Evolutionary conservation across 345 rosid species (phyloP).

Genomic region (Draba incana): DNA sequence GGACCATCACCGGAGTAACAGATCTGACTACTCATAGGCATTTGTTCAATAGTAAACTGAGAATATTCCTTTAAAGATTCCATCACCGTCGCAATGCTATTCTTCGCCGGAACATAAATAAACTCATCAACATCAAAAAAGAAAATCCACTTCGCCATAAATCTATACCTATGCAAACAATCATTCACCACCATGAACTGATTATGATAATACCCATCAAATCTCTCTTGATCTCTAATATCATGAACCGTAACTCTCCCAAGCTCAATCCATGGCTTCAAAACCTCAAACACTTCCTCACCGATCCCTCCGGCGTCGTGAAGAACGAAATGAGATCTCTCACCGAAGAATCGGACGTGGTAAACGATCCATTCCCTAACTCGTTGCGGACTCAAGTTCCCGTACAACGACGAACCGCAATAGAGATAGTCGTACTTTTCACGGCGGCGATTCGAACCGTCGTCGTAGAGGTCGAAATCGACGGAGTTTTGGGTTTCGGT

Average conservation of each 20-base stretch:
- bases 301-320: conserved; percentile 89
- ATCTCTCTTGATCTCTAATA: conserved; percentile 75
- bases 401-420: conserved; percentile 84
- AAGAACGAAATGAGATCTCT: conserved; percentile 75
- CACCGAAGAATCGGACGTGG: conserved; percentile 77
- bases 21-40: conserved; percentile 81
- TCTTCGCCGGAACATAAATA: conserved; percentile 56
- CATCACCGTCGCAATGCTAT: conserved; percentile 60
- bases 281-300: conserved; percentile 72
- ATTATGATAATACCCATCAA: conserved; percentile 91
- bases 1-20: conserved; percentile 65
- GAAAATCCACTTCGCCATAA: conserved; percentile 80
- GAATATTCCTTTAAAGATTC: conserved; percentile 61
- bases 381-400: conserved; percentile 75
- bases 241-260: conserved; percentile 83
- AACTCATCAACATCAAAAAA: conserved; percentile 92
- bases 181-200: conserved; percentile 95
- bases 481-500: conserved; percentile 50
- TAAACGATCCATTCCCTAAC: conserved; percentile 89
- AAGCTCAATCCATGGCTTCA: conserved; percentile 90
- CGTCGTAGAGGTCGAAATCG: conserved; percentile 44
- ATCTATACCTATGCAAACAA: conserved; percentile 79
- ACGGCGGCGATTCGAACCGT: conserved; percentile 23
- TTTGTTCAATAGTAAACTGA: conserved; percentile 86
- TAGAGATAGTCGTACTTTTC: conserved; percentile 78